phyloP scores from a whole-genome alignment of 2,329 filamentous ascomycete genomes.

The Paraphaeosphaeria minitans region DNA sequence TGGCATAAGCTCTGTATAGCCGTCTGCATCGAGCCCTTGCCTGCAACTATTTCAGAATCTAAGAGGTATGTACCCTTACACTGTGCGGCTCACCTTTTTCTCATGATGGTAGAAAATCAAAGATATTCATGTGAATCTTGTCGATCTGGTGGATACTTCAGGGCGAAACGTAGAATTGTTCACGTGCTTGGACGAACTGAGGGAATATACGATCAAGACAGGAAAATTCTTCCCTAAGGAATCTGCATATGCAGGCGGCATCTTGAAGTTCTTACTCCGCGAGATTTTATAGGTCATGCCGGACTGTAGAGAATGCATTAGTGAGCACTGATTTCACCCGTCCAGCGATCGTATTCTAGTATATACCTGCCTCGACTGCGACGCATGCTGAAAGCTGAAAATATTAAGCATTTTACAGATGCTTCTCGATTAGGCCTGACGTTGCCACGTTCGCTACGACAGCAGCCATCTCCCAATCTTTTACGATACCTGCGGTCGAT shows the following conservation, averaged over 20 bases:
- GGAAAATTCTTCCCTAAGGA: conserved; percentile 14
- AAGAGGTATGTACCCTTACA: background rate
- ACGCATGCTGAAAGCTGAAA: no score
- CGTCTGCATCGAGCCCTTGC: conserved; percentile 12
- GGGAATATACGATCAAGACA: conserved; percentile 11
- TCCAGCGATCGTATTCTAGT: no score
- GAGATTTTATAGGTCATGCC: conserved; percentile 3
- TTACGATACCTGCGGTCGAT: no score
- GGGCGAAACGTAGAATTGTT: conserved; percentile 3
- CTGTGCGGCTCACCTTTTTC: background rate
- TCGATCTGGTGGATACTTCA: conserved; percentile 14
- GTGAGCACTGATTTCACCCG: no score
- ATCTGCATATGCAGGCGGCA: conserved; percentile 11
- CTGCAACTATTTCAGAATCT: conserved; percentile 1
- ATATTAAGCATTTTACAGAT: no score
- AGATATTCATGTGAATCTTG: conserved; percentile 12
- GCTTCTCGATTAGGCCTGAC: no score
- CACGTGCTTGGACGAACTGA: conserved; percentile 5
- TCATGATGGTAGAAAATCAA: conserved; percentile 3
- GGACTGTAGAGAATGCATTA: no score
- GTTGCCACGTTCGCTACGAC: no score
- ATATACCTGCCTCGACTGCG: no score
- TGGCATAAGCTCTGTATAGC: conserved; percentile 17
- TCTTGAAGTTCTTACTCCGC: conserved; percentile 14
- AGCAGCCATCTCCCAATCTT: no score